These are phyloP conservation scores for Dalbergia cochinchinensis DNA, from an alignment of 306 rosid species.

Conservation along the genomic window DNA sequence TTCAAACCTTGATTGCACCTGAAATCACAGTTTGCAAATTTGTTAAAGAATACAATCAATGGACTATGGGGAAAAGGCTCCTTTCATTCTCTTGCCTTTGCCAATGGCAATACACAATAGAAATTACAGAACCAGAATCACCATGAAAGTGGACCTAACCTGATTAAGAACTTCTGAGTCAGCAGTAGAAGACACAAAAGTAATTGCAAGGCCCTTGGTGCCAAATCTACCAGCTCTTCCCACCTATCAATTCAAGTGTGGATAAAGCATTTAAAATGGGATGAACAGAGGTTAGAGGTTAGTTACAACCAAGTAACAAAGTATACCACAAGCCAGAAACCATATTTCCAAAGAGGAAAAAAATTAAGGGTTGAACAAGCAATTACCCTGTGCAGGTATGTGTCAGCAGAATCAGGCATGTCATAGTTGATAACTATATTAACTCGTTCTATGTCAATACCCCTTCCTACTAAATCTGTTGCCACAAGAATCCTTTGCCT, in stretches of 20 bases:
- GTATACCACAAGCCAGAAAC: not conserved
- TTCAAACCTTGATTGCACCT: conserved; percentile 99
- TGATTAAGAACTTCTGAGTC: conserved; percentile 82
- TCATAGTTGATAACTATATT: conserved; percentile 85
- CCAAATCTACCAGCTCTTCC: conserved; percentile 99
- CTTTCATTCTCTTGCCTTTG: not conserved
- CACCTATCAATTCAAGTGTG: conserved; percentile 58
- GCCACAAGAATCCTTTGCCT: conserved; percentile 83
- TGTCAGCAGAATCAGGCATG: conserved; percentile 82
- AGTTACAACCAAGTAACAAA: conserved; percentile 21
- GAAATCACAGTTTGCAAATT: conserved; percentile 51
- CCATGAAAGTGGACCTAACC: conserved; percentile 38
- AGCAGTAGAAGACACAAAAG: conserved; percentile 84
- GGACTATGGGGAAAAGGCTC: not conserved
- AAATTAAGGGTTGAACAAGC: not conserved
- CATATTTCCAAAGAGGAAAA: not conserved
- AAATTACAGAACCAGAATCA: not conserved
- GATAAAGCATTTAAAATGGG: conserved; percentile 9
- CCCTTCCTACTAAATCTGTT: conserved; percentile 86
- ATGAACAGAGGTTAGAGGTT: not conserved
- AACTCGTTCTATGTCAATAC: conserved; percentile 87
- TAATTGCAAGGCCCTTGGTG: conserved; percentile 96
- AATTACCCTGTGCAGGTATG: conserved; percentile 79
- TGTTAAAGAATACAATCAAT: conserved; percentile 43
- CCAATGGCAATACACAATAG: not conserved